Conservation (phyloP, 2,329 filamentous ascomycete species). For the Ceratocystis albifundus region DNA sequence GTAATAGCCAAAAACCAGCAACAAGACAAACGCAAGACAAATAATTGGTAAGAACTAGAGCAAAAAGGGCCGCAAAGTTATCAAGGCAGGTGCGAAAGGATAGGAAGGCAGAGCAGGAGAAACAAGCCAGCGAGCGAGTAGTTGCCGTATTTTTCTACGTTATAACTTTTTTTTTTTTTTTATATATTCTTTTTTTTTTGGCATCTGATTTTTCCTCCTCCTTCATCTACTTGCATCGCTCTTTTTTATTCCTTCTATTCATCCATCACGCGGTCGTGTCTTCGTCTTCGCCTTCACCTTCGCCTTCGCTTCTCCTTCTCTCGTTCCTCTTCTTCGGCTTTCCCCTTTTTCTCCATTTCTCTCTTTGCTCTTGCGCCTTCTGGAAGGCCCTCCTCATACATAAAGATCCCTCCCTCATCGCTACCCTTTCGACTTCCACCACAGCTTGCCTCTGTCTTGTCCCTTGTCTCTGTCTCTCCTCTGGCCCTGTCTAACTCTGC, state of each 20-base stretch:
- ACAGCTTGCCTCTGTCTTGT: not conserved
- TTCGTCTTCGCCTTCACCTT: no score
- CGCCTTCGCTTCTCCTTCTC: not conserved
- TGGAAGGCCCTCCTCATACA: conserved; percentile 5
- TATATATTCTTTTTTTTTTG: not conserved
- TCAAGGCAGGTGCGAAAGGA: no score
- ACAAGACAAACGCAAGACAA: not conserved
- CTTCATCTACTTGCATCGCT: not conserved
- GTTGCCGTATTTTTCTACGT: not conserved
- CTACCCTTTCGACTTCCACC: not conserved
- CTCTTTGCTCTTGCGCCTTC: not conserved
- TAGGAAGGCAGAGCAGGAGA: not conserved
- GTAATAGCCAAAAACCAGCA: not conserved
- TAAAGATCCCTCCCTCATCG: not conserved
- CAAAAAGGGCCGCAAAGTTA: not conserved
- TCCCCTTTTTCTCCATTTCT: not conserved
- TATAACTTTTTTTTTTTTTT: not conserved
- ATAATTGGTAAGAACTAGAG: not conserved
- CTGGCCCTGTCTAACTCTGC: no score
- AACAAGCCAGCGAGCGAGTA: not conserved
- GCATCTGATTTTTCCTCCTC: conserved; percentile 1
- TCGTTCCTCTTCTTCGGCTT: not conserved
- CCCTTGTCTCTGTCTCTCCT: no score
- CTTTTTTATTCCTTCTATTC: not conserved
- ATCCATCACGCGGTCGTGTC: not conserved